Conservation (phyloP, 2,329 filamentous ascomycete species). For the Paraconiothyrium sp. region DNA sequence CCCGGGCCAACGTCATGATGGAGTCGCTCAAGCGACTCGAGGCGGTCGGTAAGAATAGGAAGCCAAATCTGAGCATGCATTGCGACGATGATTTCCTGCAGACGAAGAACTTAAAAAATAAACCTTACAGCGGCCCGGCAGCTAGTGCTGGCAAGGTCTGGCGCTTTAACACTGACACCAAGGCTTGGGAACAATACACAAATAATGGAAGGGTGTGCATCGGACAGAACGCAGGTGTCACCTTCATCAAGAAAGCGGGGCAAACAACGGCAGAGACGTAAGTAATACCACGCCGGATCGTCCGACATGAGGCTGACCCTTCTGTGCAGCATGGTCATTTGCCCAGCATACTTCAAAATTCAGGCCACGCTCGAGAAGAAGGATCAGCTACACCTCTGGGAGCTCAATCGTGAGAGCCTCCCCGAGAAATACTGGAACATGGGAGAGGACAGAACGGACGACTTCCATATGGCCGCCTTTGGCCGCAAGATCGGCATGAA, state of each 20-base stretch:
- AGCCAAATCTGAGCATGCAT: not conserved
- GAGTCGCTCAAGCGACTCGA: not conserved
- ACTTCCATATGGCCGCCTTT: conserved; percentile 2
- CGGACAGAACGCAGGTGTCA: not conserved
- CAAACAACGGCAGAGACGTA: not conserved
- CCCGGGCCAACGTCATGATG: not conserved
- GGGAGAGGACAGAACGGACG: not conserved
- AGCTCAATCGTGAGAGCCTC: not conserved
- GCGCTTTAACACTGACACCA: not conserved
- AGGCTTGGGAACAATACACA: not conserved
- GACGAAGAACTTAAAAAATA: not conserved
- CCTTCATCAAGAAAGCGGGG: not conserved
- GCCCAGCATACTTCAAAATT: not conserved
- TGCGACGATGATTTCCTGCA: not conserved
- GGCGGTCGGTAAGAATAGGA: not conserved
- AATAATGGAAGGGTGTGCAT: not conserved
- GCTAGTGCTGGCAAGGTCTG: not conserved
- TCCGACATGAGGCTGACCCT: not conserved
- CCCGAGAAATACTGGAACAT: conserved; percentile 3
- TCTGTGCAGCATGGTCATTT: not conserved
- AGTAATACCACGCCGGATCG: not conserved
- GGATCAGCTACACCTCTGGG: not conserved
- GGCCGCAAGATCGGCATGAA: conserved; percentile 1
- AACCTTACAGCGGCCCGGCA: not conserved
- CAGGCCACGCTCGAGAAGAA: conserved; percentile 1